Conservation (phyloP, 1,284 basidiomycete species). For the Ceratobasidium sp. region DNA sequence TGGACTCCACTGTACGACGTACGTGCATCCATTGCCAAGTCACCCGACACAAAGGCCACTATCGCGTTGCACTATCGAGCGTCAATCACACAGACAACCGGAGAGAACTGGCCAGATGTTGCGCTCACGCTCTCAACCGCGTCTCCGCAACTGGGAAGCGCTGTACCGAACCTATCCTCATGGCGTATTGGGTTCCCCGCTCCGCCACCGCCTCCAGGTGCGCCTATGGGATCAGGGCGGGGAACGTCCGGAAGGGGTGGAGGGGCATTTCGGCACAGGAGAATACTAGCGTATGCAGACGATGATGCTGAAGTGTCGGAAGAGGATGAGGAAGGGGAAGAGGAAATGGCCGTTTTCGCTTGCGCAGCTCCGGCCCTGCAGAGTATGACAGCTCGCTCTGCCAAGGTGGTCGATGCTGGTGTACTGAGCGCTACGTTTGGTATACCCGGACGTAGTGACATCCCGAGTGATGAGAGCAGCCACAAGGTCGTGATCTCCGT, state of each 20-base stretch:
- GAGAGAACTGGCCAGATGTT: conserved; percentile 53
- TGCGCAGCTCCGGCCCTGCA: background rate
- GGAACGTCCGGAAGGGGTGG: no score
- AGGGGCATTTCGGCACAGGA: no score
- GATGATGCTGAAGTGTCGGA: no score
- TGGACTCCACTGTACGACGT: conserved; percentile 55
- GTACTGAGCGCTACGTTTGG: conserved; percentile 50
- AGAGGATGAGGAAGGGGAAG: background rate
- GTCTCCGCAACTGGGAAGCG: conserved; percentile 50
- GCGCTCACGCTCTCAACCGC: conserved; percentile 52
- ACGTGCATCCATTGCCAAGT: conserved; percentile 50
- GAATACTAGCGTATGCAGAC: no score
- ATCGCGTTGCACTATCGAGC: conserved; percentile 53
- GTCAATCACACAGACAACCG: conserved; percentile 52
- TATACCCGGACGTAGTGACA: conserved; percentile 49
- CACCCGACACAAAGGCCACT: conserved; percentile 50
- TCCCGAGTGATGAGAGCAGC: conserved; percentile 50
- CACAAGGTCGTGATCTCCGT: conserved; percentile 51
- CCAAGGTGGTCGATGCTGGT: conserved; percentile 37
- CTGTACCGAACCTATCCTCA: conserved; percentile 48
- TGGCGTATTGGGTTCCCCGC: conserved; percentile 27
- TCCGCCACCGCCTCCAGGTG: background rate
- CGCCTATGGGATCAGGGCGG: no score
- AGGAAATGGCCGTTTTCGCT: background rate
- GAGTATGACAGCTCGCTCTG: conserved; percentile 12